phyloP scores from a whole-genome alignment of 805 yeast species.

The Cyberlindnera bimundalis region DNA sequence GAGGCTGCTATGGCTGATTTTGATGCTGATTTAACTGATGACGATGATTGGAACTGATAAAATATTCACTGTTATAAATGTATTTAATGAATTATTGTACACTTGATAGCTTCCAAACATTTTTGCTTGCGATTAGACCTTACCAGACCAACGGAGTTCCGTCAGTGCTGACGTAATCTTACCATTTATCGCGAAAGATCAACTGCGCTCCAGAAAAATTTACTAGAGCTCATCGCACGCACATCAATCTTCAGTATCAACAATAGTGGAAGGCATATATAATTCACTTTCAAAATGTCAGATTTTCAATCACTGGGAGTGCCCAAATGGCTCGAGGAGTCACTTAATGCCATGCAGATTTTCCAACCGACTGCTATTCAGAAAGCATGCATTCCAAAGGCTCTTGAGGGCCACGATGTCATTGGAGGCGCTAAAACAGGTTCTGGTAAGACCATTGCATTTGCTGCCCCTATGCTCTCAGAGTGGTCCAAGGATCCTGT shows the following conservation, averaged over 20 bases:
- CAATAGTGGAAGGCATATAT: too few relatives aligned
- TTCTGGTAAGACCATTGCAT: slow-evolving; percentile 95
- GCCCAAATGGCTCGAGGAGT: slow-evolving; percentile 81
- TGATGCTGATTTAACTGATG: slow-evolving; percentile 28
- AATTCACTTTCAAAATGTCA: slow-evolving; percentile 9
- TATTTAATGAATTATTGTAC: too few relatives aligned
- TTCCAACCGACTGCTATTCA: slow-evolving; percentile 85
- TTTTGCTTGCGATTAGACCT: background rate
- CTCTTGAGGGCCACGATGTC: slow-evolving; percentile 75
- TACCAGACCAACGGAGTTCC: background rate
- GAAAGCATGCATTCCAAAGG: slow-evolving; percentile 81
- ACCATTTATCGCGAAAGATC: too few relatives aligned
- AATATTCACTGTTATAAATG: too few relatives aligned
- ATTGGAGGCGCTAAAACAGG: slow-evolving; percentile 99
- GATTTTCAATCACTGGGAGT: slow-evolving; percentile 65
- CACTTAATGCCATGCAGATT: slow-evolving; percentile 79
- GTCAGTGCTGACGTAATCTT: background rate
- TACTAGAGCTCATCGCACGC: slow-evolving; percentile 1
- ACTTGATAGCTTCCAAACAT: background rate
- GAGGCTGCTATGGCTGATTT: slow-evolving; percentile 37
- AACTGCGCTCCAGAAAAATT: background rate
- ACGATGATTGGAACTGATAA: slow-evolving; percentile 18
- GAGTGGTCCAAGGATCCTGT: slow-evolving; percentile 94
- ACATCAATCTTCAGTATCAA: too few relatives aligned
- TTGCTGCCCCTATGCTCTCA: slow-evolving; percentile 95